Evolutionary conservation across 306 rosid species (phyloP), one percentile per base, ranked within the genome.

Genomic region (Vicia faba): DNA sequence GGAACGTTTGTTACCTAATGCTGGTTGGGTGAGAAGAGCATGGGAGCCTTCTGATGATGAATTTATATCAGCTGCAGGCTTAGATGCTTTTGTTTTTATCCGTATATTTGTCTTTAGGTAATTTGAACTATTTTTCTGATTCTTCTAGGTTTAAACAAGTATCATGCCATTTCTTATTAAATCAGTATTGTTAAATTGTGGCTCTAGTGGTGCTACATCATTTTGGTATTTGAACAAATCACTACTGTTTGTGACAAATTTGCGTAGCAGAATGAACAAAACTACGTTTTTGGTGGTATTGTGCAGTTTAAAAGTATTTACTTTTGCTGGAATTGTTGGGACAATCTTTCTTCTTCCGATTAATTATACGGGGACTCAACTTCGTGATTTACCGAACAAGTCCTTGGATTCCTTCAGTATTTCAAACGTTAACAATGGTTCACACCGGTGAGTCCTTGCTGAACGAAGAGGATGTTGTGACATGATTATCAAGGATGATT

Each of bases 381-480:
- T 86, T 64, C 44, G 35, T 23, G 75, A 86, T 72, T 78, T 81
- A 50, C 49, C 75, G 23, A 75, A 33, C 73, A 84, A 71, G 75
- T 84, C 97, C 11, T 74, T 91, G 83, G 97, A 91, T 73, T 86
- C 92, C 23, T 91, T 91, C 83, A 84, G 95, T 50, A 86, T 91
- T 86, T 88, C 97, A 20, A 88, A 91, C 46, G 92, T 91, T 25
- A 68, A 81, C 64, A 61, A 82, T 60, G 92, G 91, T 56, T 91
- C 97, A 66, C 81, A 82, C 73, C 68, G 95, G 97, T 91, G 71
- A 51, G 58, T 51, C 14, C 15, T n/a, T 19, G 31, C n/a, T 51
- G 8, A 51, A 51, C 5, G 33, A 51, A 20, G 14, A 20, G 0
- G 15, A 51, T 9, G 2, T 20, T 11, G 31, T 51, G 8, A 20